Base-by-base conservation (phyloP, 352 stramenopile genomes). In the Globisporangium abappressorium region DNA sequence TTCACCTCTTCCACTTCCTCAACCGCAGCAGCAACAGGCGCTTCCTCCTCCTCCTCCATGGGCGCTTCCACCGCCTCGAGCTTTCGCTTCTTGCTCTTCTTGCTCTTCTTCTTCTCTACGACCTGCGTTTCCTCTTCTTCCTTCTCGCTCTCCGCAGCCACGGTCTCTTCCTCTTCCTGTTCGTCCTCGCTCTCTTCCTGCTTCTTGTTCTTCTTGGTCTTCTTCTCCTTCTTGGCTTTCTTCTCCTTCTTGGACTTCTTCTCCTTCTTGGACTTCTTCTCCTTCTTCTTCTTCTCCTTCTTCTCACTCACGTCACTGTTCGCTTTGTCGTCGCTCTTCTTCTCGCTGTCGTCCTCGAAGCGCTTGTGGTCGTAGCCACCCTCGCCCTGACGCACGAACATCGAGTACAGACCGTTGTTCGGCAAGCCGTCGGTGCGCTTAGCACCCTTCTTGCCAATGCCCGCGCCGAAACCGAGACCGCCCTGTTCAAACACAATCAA, bases 301-400 rank as follows among this genome's bases (percentile, higher is more conserved):
- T 70, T 85, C 57, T 78, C 66, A 38, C 77, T 79, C n/a, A 75
- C 69, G 9, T 57, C 68, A n/a, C 64, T 68, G 30, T 56, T 66
- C 8, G 81, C 67, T 30, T 79, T 72, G 11, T 78, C 57, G 12
- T 92, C 84, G n/a, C 86, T 75, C 56, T 62, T 62, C 30, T 61
- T 61, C 55, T 41, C 30, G 55, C 55, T 61, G 20, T 49, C 56
- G 56, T 62, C 56, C n/a, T 62, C 56, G 68, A 91, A 95, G 73
- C 90, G 87, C 66, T 93, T 93, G 74, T 95, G 87, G 69, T 82
- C 68, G 72, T 93, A 92, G 11, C 78, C 76, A 26, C 87, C 76
- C 41, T 95, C 79, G 55, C 87, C 87, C 64, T 92, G 77, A 24
- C 87, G 83, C 66, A 95, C 87, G 58, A 95, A 95, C 87, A 93